Evolutionary conservation across 1,284 basidiomycete species (phyloP), one percentile per base, ranked within the genome.

Genomic region (Schizopora paradoxa): DNA sequence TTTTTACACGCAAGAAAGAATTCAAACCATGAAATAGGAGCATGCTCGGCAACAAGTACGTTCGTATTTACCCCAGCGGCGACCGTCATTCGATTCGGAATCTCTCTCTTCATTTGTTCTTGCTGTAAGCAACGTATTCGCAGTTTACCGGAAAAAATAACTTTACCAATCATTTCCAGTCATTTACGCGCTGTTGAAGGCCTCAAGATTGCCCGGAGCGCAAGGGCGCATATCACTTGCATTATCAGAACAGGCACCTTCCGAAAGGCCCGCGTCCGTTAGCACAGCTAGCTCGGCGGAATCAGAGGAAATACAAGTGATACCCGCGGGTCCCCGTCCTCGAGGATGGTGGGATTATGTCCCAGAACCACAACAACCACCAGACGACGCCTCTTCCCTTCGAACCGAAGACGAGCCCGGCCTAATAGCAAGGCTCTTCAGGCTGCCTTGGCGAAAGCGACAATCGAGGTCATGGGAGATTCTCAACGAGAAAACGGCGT

Each of bases 271-370:
- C 14, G 28, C 28, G 10, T 14, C 70, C 54, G 69, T 73, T 35
- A 66, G 69, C 35, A 52, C 65, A 40, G 54, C 58, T 32, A 48
- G 62, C 35, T 50, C 47, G 43, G 58, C 62, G 43, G 58, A 61
- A 18, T 62, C 62, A 21, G 51, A 54, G 3, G 56, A 55, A n/a
- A 63, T 62, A 47, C 51, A 61, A n/a, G 34, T 27, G 57, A 57
- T 26, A 51, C 55, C 13, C 55, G 59, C 13, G 44, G 39, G 14
- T 25, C 22, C 22, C 48, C 38, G 43, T 26, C 65, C 64, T 25
- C 66, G 73, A 28, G 74, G 70, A 6, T 79, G 77, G 76, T 78
- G 76, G 76, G 74, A 79, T 54, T 74, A 75, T 44, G 62, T 67
- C 4, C 65, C 68, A 13, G 56, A 57, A 13, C 44, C 47, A 6